phyloP scores from a whole-genome alignment of 768 basidiomycete species.

The Leucocoprinus leucothites region DNA sequence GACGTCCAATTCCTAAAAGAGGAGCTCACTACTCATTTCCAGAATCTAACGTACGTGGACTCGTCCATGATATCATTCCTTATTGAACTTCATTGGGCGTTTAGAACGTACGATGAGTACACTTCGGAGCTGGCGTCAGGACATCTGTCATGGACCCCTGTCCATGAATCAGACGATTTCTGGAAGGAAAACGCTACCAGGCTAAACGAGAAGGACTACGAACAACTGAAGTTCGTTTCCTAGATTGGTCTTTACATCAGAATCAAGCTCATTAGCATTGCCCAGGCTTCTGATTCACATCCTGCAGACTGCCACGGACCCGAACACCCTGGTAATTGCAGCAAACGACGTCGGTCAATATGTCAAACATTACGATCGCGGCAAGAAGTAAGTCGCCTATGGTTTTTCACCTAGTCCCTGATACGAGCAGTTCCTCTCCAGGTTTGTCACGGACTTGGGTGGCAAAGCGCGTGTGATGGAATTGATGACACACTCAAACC shows the following conservation, averaged over 20 bases:
- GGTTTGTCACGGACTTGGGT: constrained; percentile 78
- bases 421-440: constrained; percentile 24
- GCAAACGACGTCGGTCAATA: constrained; percentile 93
- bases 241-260: neutral
- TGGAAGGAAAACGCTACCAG: constrained; percentile 94
- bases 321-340: constrained; percentile 84
- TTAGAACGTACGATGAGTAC: constrained; percentile 95
- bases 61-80: neutral
- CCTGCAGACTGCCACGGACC: constrained; percentile 65
- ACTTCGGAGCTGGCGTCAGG: constrained; percentile 86
- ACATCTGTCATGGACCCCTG: constrained; percentile 92
- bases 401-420: neutral
- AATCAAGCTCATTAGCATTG: neutral
- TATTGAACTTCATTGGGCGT: neutral
- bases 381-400: constrained; percentile 70
- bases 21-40: constrained; percentile 80
- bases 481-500: constrained; percentile 84
- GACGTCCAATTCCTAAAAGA: constrained; percentile 87
- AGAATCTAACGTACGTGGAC: constrained; percentile 81
- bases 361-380: constrained; percentile 86
- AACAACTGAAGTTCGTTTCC: constrained; percentile 71
- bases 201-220: constrained; percentile 80
- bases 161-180: constrained; percentile 95
- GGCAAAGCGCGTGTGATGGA: constrained; percentile 89
- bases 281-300: constrained; percentile 71